Conservation (phyloP, 345 rosid genomes). For the Citrus cavaleriei region DNA sequence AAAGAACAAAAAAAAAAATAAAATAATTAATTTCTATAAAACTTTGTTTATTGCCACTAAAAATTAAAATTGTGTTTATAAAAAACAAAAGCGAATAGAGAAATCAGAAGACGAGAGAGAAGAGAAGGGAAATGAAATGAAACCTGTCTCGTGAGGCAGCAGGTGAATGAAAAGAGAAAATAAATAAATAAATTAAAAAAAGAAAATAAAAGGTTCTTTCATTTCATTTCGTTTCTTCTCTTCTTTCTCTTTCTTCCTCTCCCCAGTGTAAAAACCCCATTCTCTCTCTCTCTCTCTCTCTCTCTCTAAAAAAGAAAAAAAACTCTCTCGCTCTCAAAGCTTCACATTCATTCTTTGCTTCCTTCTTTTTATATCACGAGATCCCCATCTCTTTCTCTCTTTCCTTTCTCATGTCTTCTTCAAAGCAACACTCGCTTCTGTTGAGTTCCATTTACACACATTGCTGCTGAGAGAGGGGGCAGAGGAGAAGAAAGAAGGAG, state of each 20-base stretch:
- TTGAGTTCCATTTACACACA: background rate
- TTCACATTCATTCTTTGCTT: slow-evolving; percentile 68
- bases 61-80: too few species aligned
- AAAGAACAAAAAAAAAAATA: too few species aligned
- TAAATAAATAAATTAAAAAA: background rate
- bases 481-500: background rate
- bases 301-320: too few species aligned
- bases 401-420: slow-evolving; percentile 10
- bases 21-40: too few species aligned
- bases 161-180: slow-evolving; percentile 7
- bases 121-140: too few species aligned
- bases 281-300: background rate
- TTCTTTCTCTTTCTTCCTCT: slow-evolving; percentile 14
- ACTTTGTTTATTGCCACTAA: too few species aligned
- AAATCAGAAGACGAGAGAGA: too few species aligned
- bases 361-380: slow-evolving; percentile 67
- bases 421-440: background rate
- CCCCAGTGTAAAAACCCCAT: too few species aligned
- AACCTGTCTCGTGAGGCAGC: slow-evolving; percentile 44
- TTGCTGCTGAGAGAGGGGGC: background rate
- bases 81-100: background rate
- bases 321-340: slow-evolving; percentile 23
- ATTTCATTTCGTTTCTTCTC: background rate
- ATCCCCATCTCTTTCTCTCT: slow-evolving; percentile 42
- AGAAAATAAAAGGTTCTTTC: background rate